Base-by-base conservation (phyloP, 2,329 filamentous ascomycete genomes). In the Scopulariopsis brevicaulis region DNA sequence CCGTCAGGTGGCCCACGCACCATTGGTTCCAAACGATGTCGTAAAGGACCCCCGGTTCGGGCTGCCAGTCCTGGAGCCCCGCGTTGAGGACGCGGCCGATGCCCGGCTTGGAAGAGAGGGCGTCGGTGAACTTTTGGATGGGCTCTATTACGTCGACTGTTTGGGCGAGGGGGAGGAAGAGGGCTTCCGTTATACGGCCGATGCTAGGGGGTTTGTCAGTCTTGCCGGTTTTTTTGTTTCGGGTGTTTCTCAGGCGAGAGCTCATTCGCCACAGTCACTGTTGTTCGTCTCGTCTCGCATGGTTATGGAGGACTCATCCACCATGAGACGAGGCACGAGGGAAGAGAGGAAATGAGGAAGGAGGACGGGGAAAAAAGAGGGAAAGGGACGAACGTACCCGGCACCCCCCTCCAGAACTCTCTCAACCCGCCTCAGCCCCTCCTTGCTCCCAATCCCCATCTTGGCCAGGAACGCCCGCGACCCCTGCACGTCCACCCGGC, bases 21-120 rank as follows among this genome's bases (percentile, higher is more conserved):
- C 92, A 96, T 70, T 96, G 92, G 56, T 82, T 86, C 89, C 90
- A 96, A 60, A 96, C 84, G 53, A 96, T 70, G 67, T 92, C 87
- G 70, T 96, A 96, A 54, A 72, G 68, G 10, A 70, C 65, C 11
- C 67, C 74, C 2, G 71, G 64, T 0, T 65, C 72, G 1, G 78
- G 75, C 12, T 64, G 59, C 89, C 89, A 95, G 32, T 80, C 77
- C 69, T 96, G 86, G 1, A 96, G 73, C 0, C 90, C 89, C 1
- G 86, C 72, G 63, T 87, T 90, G 71, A 83, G 86, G 20, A 96
- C 78, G 24, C 77, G 72, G 2, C 80, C 74, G 14, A 84, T 74
- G 1, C 87, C 87, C 1, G 82, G 69, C 50, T 77, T 79, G 1
- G 75, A 78, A 2, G 71, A 66, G 1, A 95, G 72, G 22, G 76